phyloP scores from a whole-genome alignment of 202 grass and related monocot species.

The Schoenoplectus triqueter region DNA sequence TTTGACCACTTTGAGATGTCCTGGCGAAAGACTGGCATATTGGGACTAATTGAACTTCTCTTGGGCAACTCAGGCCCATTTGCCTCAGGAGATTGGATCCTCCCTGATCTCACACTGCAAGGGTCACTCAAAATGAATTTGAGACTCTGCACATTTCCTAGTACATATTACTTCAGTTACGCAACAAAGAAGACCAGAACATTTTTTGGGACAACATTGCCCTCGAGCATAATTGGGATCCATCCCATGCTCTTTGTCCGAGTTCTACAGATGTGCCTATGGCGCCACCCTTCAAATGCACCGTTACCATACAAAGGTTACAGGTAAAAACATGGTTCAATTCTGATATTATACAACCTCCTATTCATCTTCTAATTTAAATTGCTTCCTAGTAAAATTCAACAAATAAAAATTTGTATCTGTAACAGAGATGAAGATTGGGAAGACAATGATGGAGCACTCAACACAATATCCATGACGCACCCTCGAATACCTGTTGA shows the following conservation, averaged over 20 bases:
- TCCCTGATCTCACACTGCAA: constrained; percentile 93
- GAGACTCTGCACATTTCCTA: constrained; percentile 71
- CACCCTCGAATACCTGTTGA: constrained; percentile 77
- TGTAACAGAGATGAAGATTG: constrained; percentile 93
- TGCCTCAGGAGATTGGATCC: constrained; percentile 89
- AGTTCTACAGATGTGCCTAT: constrained; percentile 95
- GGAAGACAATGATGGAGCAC: constrained; percentile 97
- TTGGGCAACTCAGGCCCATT: constrained; percentile 80
- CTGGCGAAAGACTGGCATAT: constrained; percentile 70
- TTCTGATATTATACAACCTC: background rate
- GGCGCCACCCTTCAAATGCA: constrained; percentile 63
- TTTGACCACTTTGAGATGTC: constrained; percentile 97
- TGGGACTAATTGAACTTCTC: constrained; percentile 75
- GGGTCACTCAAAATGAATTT: constrained; percentile 77
- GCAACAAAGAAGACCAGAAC: constrained; percentile 92
- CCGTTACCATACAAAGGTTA: constrained; percentile 93
- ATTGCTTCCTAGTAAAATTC: background rate
- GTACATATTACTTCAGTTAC: constrained; percentile 98
- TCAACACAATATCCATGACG: constrained; percentile 96
- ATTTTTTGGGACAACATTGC: constrained; percentile 74
- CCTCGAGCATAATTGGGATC: constrained; percentile 79
- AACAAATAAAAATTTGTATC: constrained; percentile 1
- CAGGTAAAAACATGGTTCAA: constrained; percentile 48
- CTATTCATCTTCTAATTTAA: background rate
- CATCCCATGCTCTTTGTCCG: constrained; percentile 96